Evolutionary conservation across 345 rosid species (phyloP), one percentile per base, ranked within the genome.

Genomic region (Acer saccharum): DNA sequence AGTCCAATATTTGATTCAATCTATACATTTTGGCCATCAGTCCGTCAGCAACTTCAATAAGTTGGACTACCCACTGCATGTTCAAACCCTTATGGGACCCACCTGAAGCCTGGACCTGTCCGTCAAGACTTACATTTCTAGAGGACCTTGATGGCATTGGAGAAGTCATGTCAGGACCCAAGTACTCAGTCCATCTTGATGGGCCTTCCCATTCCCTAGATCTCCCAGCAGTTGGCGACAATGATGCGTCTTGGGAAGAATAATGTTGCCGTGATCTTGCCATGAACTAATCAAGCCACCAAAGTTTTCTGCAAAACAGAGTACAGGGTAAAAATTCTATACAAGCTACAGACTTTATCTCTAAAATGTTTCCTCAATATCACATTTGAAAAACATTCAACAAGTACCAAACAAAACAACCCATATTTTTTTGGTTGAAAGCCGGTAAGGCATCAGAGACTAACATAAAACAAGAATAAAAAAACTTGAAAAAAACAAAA

Each of bases 21-120:
- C 99, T 87, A 81, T 96, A 91, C 93, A 96, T 94, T 86, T 94
- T 96, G 73, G 98, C 95, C 99, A 94, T 94, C 67, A 96, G 89
- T 46, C 99, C 99, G 0, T 94, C 98, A 0, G 98, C 98, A 77
- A 96, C 98, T 81, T 91, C 95, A 63, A 92, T 86, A 74, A 96
- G 97, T 75, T 94, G 98, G 76, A 87, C 87, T 0, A 94, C 91
- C 98, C 98, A 94, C 73, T 88, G 97, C 87, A 96, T 86, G 84
- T 94, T 94, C 89, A 96, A 80, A 80, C 97, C 95, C 89, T 89
- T 96, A 8, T 88, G 88, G 72, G 93, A 89, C 55, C 90, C 93
- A 70, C 86, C 85, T 3, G 87, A 84, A 74, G 78, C 89, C 84
- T 85, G 96, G 72, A 77, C 86, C 80, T 90, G 90, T 55, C 92